These are phyloP conservation scores for Thelonectria blattea DNA, from an alignment of 2,329 filamentous ascomycete species.

Conservation along the genomic window DNA sequence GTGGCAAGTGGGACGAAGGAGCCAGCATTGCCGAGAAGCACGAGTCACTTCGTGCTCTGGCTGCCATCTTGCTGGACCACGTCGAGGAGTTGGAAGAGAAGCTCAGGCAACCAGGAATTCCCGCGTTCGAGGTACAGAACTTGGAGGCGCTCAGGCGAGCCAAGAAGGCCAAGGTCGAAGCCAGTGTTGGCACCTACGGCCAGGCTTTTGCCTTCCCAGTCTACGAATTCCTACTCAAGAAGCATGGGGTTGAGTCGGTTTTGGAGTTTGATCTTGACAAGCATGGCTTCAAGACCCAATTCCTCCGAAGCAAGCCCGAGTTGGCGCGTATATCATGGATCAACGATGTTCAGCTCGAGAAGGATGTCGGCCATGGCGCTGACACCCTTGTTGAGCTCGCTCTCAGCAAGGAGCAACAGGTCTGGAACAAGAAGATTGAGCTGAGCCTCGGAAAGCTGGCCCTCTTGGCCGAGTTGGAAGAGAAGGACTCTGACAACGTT, in stretches of 20 bases:
- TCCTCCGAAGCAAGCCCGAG: conserved; percentile 73
- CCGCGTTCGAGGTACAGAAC: conserved; percentile 38
- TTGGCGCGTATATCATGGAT: conserved; percentile 90
- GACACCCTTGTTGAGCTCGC: conserved; percentile 74
- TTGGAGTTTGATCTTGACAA: conserved; percentile 75
- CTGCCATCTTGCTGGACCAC: conserved; percentile 61
- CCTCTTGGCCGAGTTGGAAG: conserved; percentile 66
- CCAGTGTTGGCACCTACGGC: conserved; percentile 68
- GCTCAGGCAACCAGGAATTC: conserved; percentile 37
- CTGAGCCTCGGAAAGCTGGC: conserved; percentile 87
- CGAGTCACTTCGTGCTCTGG: conserved; percentile 59
- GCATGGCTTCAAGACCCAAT: conserved; percentile 74
- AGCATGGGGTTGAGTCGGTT: conserved; percentile 69
- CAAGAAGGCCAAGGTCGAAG: conserved; percentile 54
- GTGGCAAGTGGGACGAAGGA: conserved; percentile 63
- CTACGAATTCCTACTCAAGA: conserved; percentile 77
- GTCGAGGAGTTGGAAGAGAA: conserved; percentile 49
- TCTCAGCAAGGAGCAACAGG: conserved; percentile 72
- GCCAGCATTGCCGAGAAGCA: conserved; percentile 66
- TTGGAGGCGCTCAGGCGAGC: conserved; percentile 46
- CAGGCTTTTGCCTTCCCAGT: conserved; percentile 75
- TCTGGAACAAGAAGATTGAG: conserved; percentile 95
- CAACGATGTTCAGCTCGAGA: conserved; percentile 82
- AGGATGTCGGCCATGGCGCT: conserved; percentile 76
- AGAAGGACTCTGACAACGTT: conserved; percentile 39